These are phyloP conservation scores for Neurospora sp. DNA, from an alignment of 2,329 filamentous ascomycete genomes.

Conservation along the genomic window DNA sequence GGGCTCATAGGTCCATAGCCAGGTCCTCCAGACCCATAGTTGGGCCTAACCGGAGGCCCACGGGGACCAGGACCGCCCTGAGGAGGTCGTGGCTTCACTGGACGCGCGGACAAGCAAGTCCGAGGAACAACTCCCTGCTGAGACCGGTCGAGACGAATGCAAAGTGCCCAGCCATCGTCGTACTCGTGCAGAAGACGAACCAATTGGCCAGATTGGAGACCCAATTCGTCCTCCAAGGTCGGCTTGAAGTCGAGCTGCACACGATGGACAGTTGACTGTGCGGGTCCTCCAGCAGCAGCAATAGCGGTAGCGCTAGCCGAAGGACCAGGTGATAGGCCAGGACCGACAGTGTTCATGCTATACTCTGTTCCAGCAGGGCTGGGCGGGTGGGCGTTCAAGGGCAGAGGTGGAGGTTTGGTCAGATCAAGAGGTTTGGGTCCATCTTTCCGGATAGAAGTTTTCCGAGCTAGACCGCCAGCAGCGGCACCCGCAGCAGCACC, in stretches of 20 bases:
- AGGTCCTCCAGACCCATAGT: slow-evolving; percentile 22
- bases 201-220: slow-evolving; percentile 68
- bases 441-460: slow-evolving; percentile 46
- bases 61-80: slow-evolving; percentile 34
- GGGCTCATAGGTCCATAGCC: neutral
- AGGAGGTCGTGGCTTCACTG: slow-evolving; percentile 71
- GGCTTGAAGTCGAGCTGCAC: slow-evolving; percentile 92
- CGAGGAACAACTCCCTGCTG: slow-evolving; percentile 88
- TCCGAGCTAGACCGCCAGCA: slow-evolving; percentile 36
- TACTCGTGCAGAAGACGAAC: slow-evolving; percentile 90
- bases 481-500: slow-evolving; percentile 23
- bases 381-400: slow-evolving; percentile 30
- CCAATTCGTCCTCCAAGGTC: slow-evolving; percentile 85
- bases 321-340: slow-evolving; percentile 33
- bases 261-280: slow-evolving; percentile 64
- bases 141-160: slow-evolving; percentile 79
- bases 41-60: slow-evolving; percentile 44
- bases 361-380: slow-evolving; percentile 56
- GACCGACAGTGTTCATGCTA: slow-evolving; percentile 44
- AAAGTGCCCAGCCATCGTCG: slow-evolving; percentile 96
- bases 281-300: slow-evolving; percentile 50
- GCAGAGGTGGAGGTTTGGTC: slow-evolving; percentile 30
- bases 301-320: slow-evolving; percentile 48
- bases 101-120: slow-evolving; percentile 84
- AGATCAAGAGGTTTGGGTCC: slow-evolving; percentile 43